Base-by-base conservation (phyloP, 371 early-diverging fungal genomes). In the Actinomucor elegans region DNA sequence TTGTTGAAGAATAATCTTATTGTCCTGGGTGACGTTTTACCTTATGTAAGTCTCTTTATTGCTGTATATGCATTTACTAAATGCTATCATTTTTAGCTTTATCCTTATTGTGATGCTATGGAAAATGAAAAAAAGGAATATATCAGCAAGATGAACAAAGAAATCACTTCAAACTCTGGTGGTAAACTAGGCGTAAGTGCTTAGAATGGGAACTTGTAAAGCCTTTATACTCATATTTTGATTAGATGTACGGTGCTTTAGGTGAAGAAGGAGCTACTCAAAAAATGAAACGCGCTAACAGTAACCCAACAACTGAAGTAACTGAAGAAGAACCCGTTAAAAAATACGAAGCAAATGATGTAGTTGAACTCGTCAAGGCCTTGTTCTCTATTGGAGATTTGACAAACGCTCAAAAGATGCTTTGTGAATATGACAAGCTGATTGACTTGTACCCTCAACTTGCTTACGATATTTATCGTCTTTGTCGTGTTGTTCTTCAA, bases 1-100 rank as follows among this genome's bases (percentile, higher is more conserved):
- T 54, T 94, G 42, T 84, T 94, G 29, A 76, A 82, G 15, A 75
- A 88, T 41, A 77, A 80, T 8, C 48, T 96, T 21, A 73, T 95
- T 11, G 48, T 59, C 1, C 63, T 94, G 5, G 77, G 75, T n/a
- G 91, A 91, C 51, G 44, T 96, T 9, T 84, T 89, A 51, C 84
- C 90, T 21, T 83, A 92, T 74, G 61, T 75, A 48, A 44, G 59
- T 35, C 18, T 21, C 29, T 15, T 10, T 15, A 8, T 26, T 14
- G 7, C 14, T 12, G 12, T 1, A 7, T 12, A 14, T 18, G 9
- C 28, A 21, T 17, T 2, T 42, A 37, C 35, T 31, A 28, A 24
- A 32, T 14, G 17, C 20, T 18, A n/a, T n/a, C n/a, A 21, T 18
- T 4, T 7, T 23, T 65, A 80, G 70, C 64, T 94, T 27, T 50